Evolutionary conservation across 805 yeast species (phyloP).

Genomic region (Wickerhamiella spandovensis): DNA sequence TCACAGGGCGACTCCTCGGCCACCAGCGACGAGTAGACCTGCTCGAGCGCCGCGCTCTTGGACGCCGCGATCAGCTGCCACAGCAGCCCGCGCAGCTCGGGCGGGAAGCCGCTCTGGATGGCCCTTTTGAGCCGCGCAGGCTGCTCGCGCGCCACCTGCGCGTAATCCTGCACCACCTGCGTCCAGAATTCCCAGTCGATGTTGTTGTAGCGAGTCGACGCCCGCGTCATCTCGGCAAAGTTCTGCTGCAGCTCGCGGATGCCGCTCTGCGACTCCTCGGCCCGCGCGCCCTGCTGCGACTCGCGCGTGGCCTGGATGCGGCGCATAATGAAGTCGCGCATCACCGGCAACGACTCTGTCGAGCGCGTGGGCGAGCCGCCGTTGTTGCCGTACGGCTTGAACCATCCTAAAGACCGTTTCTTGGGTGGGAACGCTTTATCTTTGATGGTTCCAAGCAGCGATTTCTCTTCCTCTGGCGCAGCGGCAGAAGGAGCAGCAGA

Average conservation of each 20-base stretch:
- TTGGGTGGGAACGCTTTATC: not conserved
- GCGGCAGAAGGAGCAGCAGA: no score
- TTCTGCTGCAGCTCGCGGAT: conserved; percentile 24
- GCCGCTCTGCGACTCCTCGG: conserved; percentile 39
- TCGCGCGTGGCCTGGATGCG: conserved; percentile 17
- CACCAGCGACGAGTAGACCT: conserved; percentile 39
- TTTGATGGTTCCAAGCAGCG: not conserved
- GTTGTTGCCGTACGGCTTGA: conserved; percentile 2
- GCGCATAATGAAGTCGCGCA: conserved; percentile 14
- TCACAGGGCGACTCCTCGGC: conserved; percentile 49
- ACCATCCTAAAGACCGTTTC: conserved; percentile 6
- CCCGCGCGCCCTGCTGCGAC: conserved; percentile 24
- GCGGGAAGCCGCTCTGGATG: conserved; percentile 68
- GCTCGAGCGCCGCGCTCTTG: conserved; percentile 49
- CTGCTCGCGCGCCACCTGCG: conserved; percentile 46
- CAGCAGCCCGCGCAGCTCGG: conserved; percentile 71
- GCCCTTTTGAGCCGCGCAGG: conserved; percentile 47
- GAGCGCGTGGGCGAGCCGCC: not conserved
- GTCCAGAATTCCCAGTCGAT: conserved; percentile 63
- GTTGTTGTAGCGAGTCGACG: conserved; percentile 8
- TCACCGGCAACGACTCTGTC: not conserved
- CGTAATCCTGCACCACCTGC: conserved; percentile 61
- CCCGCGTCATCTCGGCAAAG: conserved; percentile 17
- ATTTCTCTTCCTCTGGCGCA: not conserved
- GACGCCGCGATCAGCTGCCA: conserved; percentile 86